phyloP scores from a whole-genome alignment of 176 grass and related monocot species.

The Secale cereale region DNA sequence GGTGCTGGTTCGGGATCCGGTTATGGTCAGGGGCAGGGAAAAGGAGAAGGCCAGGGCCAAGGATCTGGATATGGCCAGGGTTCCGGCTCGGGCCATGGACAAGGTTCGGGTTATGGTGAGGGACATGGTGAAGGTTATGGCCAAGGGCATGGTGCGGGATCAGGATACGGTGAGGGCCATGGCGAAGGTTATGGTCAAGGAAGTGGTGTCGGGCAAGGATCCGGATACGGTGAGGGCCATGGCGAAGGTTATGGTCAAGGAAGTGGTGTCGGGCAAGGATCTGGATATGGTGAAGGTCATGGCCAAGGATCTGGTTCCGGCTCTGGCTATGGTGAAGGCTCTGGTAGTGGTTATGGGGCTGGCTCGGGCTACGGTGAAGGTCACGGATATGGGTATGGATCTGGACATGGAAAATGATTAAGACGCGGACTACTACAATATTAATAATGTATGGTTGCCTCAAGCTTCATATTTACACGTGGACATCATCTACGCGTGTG shows the following conservation, averaged over 20 bases:
- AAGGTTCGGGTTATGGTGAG: conserved; percentile 29
- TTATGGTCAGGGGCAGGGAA: conserved; percentile 27
- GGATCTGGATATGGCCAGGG: conserved; percentile 21
- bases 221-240: background rate
- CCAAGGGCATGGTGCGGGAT: conserved; percentile 3
- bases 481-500: background rate
- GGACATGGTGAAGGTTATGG: conserved; percentile 25
- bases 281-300: conserved; percentile 1
- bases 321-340: conserved; percentile 13
- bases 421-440: background rate
- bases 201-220: background rate
- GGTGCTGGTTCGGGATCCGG: background rate
- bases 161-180: background rate
- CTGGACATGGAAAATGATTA: conserved; percentile 17
- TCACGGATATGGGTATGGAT: conserved; percentile 16
- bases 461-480: background rate
- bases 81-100: conserved; percentile 22
- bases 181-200: conserved; percentile 12
- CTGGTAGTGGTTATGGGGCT: background rate
- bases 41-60: conserved; percentile 2
- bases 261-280: background rate
- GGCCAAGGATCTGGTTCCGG: conserved; percentile 15
- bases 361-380: conserved; percentile 33
- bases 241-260: background rate
- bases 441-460: background rate